A percentile compares a stretch with the other conserved stretches of the same genome.
These are phyloP conservation scores for Tolypocladium cylindrosporum DNA, from an alignment of 2,329 filamentous ascomycete genomes.

Conservation along the genomic window DNA sequence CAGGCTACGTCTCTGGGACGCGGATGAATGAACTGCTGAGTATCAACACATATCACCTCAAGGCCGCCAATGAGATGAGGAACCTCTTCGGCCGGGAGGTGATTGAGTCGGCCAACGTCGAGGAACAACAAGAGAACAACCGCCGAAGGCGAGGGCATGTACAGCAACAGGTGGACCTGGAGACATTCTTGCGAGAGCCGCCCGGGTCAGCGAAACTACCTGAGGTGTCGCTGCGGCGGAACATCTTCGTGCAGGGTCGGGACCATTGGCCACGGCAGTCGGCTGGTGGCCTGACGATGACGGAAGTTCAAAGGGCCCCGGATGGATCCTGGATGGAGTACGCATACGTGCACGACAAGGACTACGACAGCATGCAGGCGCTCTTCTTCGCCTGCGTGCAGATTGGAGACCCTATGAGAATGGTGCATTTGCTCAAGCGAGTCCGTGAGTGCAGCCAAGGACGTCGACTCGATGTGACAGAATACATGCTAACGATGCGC, in stretches of 20 bases:
- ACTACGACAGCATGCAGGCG: conserved; percentile 65
- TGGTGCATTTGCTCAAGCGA: conserved; percentile 59
- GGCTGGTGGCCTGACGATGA: conserved; percentile 78
- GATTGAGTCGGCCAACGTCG: conserved; percentile 42
- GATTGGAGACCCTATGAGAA: conserved; percentile 70
- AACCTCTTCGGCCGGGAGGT: conserved; percentile 45
- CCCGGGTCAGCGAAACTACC: conserved; percentile 52
- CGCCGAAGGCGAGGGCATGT: conserved; percentile 24
- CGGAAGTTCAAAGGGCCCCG: conserved; percentile 32
- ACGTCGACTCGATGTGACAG: background rate
- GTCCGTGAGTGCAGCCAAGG: conserved; percentile 20
- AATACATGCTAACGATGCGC: background rate
- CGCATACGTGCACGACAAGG: conserved; percentile 61
- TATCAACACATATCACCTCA: conserved; percentile 60
- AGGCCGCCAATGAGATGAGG: conserved; percentile 85
- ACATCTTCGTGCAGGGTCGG: conserved; percentile 77
- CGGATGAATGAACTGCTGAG: conserved; percentile 32
- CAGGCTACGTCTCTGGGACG: conserved; percentile 7
- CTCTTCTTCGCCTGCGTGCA: conserved; percentile 75
- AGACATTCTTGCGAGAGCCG: conserved; percentile 43
- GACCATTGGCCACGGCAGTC: conserved; percentile 77
- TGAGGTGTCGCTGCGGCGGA: conserved; percentile 63
- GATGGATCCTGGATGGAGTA: conserved; percentile 58
- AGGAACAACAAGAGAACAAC: conserved; percentile 34
- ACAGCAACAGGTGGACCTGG: conserved; percentile 44